Base-by-base conservation (phyloP, 805 yeast genomes). In the Wickerhamiella cacticola region DNA sequence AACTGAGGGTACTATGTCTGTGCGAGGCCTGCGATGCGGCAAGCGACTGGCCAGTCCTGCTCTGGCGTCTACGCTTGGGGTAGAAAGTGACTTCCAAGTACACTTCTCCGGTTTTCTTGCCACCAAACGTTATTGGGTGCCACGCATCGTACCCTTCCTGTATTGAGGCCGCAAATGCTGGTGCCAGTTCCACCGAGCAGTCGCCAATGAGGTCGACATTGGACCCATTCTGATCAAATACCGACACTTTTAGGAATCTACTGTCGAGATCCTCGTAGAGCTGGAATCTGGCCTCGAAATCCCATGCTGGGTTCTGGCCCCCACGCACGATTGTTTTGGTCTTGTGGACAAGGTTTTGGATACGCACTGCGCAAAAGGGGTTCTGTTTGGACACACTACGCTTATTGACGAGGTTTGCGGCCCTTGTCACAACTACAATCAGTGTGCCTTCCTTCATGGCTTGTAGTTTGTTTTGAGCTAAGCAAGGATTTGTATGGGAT, bases 251-350 rank as follows among this genome's bases (percentile, higher is more conserved):
- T 66, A 92, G 62, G 0, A 70, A 51, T 1, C 86, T 81, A 45
- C 73, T 76, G 23, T 65, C 68, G 16, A 52, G 51, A 18, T 55
- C 56, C 22, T 52, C 52, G 24, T 41, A 24, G 25, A 64, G 54
- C 23, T 55, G 52, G 55, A 62, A 65, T n/a, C 68, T 55, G 18
- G 58, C 59, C 50, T 65, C 68, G 41, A 64, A 62, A 50, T 65
- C 68, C 85, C 96, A 92, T 18, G 70, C 75, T 1, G 98, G 98
- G 3, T 84, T 82, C 61, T 92, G 98, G 1, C 98, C 98, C 1
- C 95, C 98, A 55, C 97, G 68, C 46, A 76, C 73, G 50, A 83
- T 78, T 0, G 85, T 73, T 29, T 78, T 79, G 1, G 96, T 85
- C 58, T 81, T 78, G 53, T 82, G 79, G 8, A 94, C 89, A 56